phyloP scores from a whole-genome alignment of 805 yeast species.

The Candida silvicultrix region DNA sequence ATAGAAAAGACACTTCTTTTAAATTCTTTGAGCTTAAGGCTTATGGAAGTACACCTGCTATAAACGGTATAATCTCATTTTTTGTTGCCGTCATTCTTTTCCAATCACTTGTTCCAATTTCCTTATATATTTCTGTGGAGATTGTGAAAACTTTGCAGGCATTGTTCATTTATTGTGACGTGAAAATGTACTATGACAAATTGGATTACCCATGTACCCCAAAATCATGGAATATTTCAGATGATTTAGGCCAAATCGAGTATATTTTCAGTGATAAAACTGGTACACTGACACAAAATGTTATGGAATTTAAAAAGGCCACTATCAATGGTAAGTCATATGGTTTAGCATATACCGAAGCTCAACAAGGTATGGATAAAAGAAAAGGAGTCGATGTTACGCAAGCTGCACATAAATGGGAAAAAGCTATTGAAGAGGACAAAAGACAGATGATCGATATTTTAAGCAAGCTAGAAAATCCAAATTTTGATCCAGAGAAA shows the following conservation, averaged over 20 bases:
- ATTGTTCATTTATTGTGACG: conserved; percentile 71
- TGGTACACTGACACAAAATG: conserved; percentile 77
- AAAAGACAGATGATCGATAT: conserved; percentile 39
- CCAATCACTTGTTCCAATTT: conserved; percentile 78
- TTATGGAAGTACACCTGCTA: conserved; percentile 55
- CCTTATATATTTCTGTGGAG: conserved; percentile 75
- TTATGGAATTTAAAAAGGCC: conserved; percentile 82
- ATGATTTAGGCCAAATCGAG: conserved; percentile 82
- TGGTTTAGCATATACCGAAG: conserved; percentile 81
- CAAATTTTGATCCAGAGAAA: conserved; percentile 44
- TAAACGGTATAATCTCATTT: conserved; percentile 64
- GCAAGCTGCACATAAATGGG: conserved; percentile 47
- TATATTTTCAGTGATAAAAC: conserved; percentile 82
- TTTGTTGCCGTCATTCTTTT: conserved; percentile 73
- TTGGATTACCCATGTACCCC: conserved; percentile 81
- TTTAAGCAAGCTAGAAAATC: conserved; percentile 28
- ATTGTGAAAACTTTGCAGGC: conserved; percentile 81
- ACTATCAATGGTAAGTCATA: conserved; percentile 68
- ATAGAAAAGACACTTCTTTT: conserved; percentile 40
- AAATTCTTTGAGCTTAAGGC: conserved; percentile 61
- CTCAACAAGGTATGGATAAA: conserved; percentile 70
- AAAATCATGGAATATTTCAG: conserved; percentile 79
- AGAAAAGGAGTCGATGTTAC: conserved; percentile 74
- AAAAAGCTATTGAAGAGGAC: conserved; percentile 49
- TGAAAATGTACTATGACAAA: conserved; percentile 58